Evolutionary conservation across 169 alveolate species (phyloP), one percentile per base, ranked within the genome.

Genomic region (Plasmodium knowlesi): DNA sequence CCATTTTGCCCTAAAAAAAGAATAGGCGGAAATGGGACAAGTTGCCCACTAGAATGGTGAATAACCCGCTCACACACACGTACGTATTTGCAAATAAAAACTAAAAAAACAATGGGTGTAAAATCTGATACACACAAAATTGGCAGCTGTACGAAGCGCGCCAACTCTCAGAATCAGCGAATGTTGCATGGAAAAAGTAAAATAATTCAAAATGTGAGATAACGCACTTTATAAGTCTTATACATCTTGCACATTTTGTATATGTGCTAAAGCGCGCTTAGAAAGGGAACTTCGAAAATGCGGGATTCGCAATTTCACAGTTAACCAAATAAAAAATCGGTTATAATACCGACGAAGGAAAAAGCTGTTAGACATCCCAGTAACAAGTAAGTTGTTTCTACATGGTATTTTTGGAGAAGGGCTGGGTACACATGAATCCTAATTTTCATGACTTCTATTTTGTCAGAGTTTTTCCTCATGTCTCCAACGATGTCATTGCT

Each of bases 391-490:
- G 94, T 88, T 41, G 94, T 88, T 88, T 88, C 94, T 76, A 88
- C 94, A 43, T 88, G 94, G 81, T 88, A 79, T 76, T 88, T 88
- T 37, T 88, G 94, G 72, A 88, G 94, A 88, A 88, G 12, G 34
- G 67, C 41, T 79, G 94, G 94, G 72, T 88, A 88, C 32, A 88
- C 94, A 57, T 88, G 89, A 28, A 88, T 88, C 81, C 94, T 78
- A 88, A 88, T 88, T 88, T 88, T 88, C 85, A 88, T 88, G 50
- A 88, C 79, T 88, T 88, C 94, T 78, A 88, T 88, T 76, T 88
- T 88, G 34, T 88, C 79, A 37, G 94, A 88, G 37, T 19, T 88
- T 61, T 88, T 88, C 86, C 70, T 41, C n/a, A 79, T 25, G 50
- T 78, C 73, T 25, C 19, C 53, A 54, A 19, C 82, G 82, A 61